Evolutionary conservation across 176 grass and related monocot species (phyloP), one percentile per base, ranked within the genome.

Genomic region (Alopecurus myosuroides): DNA sequence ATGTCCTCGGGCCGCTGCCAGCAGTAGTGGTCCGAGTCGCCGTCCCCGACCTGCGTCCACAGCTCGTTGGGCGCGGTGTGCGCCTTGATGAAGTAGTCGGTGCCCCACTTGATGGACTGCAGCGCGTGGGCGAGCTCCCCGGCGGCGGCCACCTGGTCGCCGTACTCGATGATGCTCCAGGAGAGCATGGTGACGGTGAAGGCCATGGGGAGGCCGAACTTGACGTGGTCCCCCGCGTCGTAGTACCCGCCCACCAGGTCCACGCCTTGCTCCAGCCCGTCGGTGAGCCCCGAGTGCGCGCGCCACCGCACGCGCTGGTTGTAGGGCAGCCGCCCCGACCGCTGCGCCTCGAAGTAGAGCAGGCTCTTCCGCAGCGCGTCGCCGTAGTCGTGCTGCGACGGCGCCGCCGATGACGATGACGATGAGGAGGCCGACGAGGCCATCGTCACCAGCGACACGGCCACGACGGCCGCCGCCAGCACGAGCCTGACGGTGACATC

Each of bases 1-100:
- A 97, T 97, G 81, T 97, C 94, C 79, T 97, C 94, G 14, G 94
- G 94, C 48, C 94, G 90, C 76, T 97, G 94, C 94, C 94, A 97
- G 87, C 94, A 97, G 85, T 94, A 97, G 77, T 97, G 94, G 85
- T 97, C 94, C 29, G 94, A 94, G 78, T 94, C 94, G 35, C 94
- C 94, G 86, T 97, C 92, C n/a, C 94, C 94, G 55, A 94, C 94
- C 89, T 98, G 89, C 0, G 89, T 42, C 96, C 96, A 98, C 37
- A 98, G 84, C 28, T 80, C 96, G 36, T 80, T 26, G 4, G 96
- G 89, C 31, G 76, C 42, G 56, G 96, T 89, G 73, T 96, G 94
- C 4, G 94, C 91, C 66, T 96, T 96, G 77, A 96, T 87, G 81
- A 96, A 96, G 86, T 96, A 96, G 73, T 96, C 94, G 51, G 94